Evolutionary conservation across 2,329 filamentous ascomycete species (phyloP), one percentile per base, ranked within the genome.

Genomic region (Nigrospora oryzae): DNA sequence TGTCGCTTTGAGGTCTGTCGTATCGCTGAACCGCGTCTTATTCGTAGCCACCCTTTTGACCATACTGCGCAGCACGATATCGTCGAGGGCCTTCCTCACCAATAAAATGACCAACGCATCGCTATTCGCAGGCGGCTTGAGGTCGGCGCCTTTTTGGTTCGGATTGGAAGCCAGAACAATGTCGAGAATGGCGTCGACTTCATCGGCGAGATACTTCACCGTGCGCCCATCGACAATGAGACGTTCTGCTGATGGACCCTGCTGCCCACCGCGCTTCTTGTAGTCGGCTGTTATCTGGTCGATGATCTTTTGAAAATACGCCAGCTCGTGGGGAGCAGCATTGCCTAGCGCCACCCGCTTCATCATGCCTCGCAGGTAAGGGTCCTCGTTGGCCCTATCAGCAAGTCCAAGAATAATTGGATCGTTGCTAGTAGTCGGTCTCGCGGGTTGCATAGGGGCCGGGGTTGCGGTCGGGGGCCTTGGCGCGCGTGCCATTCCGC

Each of bases 321-420:
- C 79, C 12, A 93, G 66, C 59, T 93, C 85, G 13, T 81, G 76
- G 34, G 79, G 75, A 12, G 77, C 80, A 0, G 87, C 87, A 52
- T 83, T 76, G 1, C 86, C 86, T 28, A 83, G 81, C 0, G 87
- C 87, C 1, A 93, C 87, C 43, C 86, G 79, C 60, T 88, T 88
- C 87, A 93, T 93, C 0, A 93, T 69, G 33, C 84, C 81, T 46
- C 89, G 83, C 11, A 93, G 68, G 45, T 84, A 74, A 0, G 81
- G 75, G 57, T 93, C 84, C 23, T 78, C 80, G 0, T 84, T 85
- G 7, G 87, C 87, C 51, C 80, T 79, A 54, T 87, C 83, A 0
- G 87, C 87, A 23, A 93, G 68, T 51, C 86, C 81, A 42, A 89
- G 83, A 45, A 93, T 91, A 37, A 93, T 88, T 0, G 86, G 86